These are phyloP conservation scores for Phytophthora palmivora DNA, from an alignment of 352 stramenopile genomes.

Conservation along the genomic window DNA sequence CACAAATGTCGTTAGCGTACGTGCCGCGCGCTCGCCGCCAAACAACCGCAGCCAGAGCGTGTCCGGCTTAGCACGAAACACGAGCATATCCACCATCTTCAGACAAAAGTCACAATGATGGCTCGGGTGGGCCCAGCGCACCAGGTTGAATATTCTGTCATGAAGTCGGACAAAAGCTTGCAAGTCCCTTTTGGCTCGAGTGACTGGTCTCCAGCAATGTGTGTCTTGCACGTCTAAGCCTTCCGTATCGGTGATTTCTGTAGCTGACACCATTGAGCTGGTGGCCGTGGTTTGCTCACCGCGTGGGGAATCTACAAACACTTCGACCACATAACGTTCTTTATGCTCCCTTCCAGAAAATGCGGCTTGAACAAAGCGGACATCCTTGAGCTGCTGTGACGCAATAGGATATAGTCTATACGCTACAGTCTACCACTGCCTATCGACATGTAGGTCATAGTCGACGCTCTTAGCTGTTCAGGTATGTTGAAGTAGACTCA, in stretches of 20 bases:
- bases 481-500: too few relatives aligned
- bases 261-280: background rate
- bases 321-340: slow-evolving; percentile 7
- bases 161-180: background rate
- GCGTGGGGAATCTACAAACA: slow-evolving; percentile 18
- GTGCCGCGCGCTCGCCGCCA: background rate
- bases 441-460: too few relatives aligned
- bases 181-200: background rate
- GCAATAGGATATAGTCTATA: too few relatives aligned
- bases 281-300: background rate
- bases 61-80: slow-evolving; percentile 4
- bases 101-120: background rate
- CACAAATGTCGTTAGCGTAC: too few relatives aligned
- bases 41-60: background rate
- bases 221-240: background rate
- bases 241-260: background rate
- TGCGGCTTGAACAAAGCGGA: slow-evolving; percentile 18
- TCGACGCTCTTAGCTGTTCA: too few relatives aligned
- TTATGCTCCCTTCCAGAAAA: background rate
- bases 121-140: background rate
- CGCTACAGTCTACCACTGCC: too few relatives aligned
- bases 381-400: background rate
- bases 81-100: background rate
- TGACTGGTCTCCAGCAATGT: background rate
- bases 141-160: background rate